These are phyloP conservation scores for Venustampulla echinocandica DNA, from an alignment of 495 filamentous ascomycete genomes.

Conservation along the genomic window DNA sequence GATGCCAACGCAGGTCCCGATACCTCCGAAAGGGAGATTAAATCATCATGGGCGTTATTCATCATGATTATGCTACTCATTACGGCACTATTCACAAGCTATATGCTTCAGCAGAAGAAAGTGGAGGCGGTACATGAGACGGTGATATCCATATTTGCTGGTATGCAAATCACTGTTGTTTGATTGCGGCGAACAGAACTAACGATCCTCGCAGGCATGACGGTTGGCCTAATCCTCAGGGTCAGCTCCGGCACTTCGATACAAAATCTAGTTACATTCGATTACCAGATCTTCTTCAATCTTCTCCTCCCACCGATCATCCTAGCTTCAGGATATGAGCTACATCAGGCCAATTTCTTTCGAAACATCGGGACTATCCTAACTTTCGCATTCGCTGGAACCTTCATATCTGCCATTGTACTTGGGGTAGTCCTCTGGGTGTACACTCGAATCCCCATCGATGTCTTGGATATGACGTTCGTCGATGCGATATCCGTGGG, in stretches of 20 bases:
- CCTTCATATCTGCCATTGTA: conserved; percentile 92
- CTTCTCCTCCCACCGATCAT: conserved; percentile 96
- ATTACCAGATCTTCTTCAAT: conserved; percentile 99
- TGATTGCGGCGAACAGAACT: not conserved
- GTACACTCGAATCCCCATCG: conserved; percentile 79
- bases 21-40: conserved; percentile 70
- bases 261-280: conserved; percentile 81
- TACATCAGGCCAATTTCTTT: conserved; percentile 98
- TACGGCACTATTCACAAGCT: conserved; percentile 91
- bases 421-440: conserved; percentile 79
- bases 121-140: conserved; percentile 98
- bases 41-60: conserved; percentile 92
- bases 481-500: conserved; percentile 94
- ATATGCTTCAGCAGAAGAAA: conserved; percentile 86
- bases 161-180: conserved; percentile 37
- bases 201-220: conserved; percentile 67
- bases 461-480: conserved; percentile 76
- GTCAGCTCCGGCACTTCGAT: conserved; percentile 71
- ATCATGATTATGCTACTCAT: conserved; percentile 92
- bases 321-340: conserved; percentile 89
- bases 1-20: conserved; percentile 32
- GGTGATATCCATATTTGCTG: conserved; percentile 94
- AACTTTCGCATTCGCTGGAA: conserved; percentile 97
- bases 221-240: conserved; percentile 82
- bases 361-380: conserved; percentile 96